Evolutionary conservation across 768 basidiomycete species (phyloP), one percentile per base, ranked within the genome.

Genomic region (Chalciporus sphaerocephalus): DNA sequence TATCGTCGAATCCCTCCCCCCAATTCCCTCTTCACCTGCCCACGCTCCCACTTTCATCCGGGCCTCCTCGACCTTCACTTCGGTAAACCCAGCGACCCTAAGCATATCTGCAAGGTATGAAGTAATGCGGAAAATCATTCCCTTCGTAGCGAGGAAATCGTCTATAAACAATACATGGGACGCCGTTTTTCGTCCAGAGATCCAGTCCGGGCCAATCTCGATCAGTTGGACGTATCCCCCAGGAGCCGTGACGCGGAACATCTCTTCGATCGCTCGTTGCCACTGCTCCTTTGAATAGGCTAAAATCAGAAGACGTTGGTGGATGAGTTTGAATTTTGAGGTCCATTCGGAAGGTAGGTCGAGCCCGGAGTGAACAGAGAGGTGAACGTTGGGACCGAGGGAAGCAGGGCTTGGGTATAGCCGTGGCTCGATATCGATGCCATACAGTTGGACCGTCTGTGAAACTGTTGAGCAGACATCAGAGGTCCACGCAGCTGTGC

Each of bases 141-240:
- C 43, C 17, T 33, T 45, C n/a, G 13, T 10, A 9, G 25, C 51
- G 10, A 52, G 22, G 24, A 52, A 38, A 1, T 33, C 35, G 7
- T 41, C 34, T 25, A 48, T 9, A n/a, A 48, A 52, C 16, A 23
- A 5, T 27, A 45, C 23, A 8, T 38, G 17, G 7, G 15, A 8
- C 0, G 47, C 28, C 33, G 51, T 52, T 20, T 45, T 48, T 1
- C 40, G 40, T 20, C 51, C 51, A 4, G 42, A 48, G 1, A n/a
- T 2, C 41, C 40, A 52, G 9, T 48, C 39, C 23, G 47, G 42
- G 18, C 42, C 45, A 9, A 22, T 35, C 42, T 67, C 62, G 20
- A 53, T 46, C 13, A 69, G 48, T 33, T 70, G 69, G 2, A 53
- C 54, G 24, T 58, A 66, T 5, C 68, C 69, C 1, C 68, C 66